Evolutionary conservation across 331 rosid genomes (phyloP), one percentile per base, ranked within the genome.

Genomic region (Stylosanthes scabra): DNA sequence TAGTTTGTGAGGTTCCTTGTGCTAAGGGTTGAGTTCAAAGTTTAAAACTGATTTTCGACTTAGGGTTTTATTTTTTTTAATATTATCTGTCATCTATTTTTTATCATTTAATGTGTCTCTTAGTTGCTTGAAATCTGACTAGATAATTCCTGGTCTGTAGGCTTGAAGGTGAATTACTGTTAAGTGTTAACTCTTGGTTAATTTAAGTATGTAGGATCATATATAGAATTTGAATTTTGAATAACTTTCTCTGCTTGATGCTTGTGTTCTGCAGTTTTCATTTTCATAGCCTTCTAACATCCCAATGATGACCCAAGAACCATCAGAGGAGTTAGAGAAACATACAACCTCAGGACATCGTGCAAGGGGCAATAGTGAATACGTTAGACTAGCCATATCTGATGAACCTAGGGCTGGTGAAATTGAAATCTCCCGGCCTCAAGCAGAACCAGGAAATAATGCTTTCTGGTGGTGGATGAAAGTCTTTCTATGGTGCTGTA

Each of bases 381-480:
- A 81, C 75, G 86, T 86, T 34, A 83, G 93, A 84, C 82, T 93
- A 74, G 96, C 76, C 83, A 78, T 85, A 71, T 86, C 86, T 10
- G 84, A 84, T 80, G 97, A 94, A 72, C 74, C 86, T 28, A 66
- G 75, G 61, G 58, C 76, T 5, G 63, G 52, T 13, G 95, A 89
- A 85, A 68, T 78, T 66, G 89, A 84, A 65, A 77, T 50, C 29
- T 67, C 78, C 66, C 91, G 52, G 80, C 81, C 88, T 84, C 87
- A 74, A 72, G 82, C 74, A 45, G 88, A 85, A 75, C 58, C 80
- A 67, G 74, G 86, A 77, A 20, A 44, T 42, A 77, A 58, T 57
- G 77, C 88, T 52, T 74, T 81, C 72, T 59, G 69, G 78, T 89
- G 99, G 99, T 88, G 96, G 97, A 71, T 85, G 70, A 89, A 84